Base-by-base conservation (phyloP, 208 protist species). In the Leishmania arabica region DNA sequence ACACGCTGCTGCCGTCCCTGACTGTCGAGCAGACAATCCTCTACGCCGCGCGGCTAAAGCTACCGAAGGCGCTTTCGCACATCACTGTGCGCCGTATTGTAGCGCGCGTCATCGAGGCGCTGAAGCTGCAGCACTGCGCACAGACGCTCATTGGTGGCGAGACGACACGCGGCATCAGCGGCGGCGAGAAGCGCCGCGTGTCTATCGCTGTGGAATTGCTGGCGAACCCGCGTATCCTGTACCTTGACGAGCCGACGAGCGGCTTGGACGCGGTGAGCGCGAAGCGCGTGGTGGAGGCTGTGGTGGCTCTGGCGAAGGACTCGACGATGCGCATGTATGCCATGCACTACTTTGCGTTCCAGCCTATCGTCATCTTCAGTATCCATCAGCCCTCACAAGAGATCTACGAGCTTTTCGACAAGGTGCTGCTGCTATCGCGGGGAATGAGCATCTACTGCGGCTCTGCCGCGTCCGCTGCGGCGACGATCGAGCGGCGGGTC, bases 121-220 rank as follows among this genome's bases (percentile, higher is more conserved):
- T 96, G 62, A 90, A 88, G 65, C 89, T 98, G 73, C 69, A 94
- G 75, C 92, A 86, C 37, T 98, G 95, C 81, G 87, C 93, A 53
- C 70, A 97, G 73, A 97, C 93, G 11, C 68, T 95, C 4, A 90
- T 98, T 70, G 95, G 88, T 49, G 90, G 84, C 40, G 92, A 96
- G 60, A 79, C 70, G 27, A 58, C 92, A 2, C 92, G 95, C 66
- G 96, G 96, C 58, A 90, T 98, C 76, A 97, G 93, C 79, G 96
- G 96, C 49, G 96, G 96, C n/a, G 95, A 98, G 87, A 91, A 89
- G 83, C 92, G 94, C 15, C 92, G 96, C 15, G 94, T 98, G 27
- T 98, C 93, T 34, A 98, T 98, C 84, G 96, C 95, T 2, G 94
- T 98, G 37, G 95, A 98, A 82, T 81, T 98, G 21, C 86, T 98